Base-by-base conservation (phyloP, 495 filamentous ascomycete species). In the Aspergillus affinis region DNA sequence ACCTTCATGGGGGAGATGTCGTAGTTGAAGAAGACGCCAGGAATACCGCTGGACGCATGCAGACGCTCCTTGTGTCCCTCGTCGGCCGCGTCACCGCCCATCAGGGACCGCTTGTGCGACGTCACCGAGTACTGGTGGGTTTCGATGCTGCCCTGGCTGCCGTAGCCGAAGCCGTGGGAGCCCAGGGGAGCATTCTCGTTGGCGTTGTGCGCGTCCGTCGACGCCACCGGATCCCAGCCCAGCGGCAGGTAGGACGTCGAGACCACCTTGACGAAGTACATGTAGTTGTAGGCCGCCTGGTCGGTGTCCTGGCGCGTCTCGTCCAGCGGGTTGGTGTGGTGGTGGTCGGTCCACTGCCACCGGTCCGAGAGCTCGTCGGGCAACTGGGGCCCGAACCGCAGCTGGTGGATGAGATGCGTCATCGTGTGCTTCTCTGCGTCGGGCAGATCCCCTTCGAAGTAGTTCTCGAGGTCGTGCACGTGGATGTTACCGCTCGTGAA, bases 1-100 rank as follows among this genome's bases (percentile, higher is more conserved):
- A 99, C 95, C 76, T 98, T 99, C 95, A 99, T 98, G 29, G 94
- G 94, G 3, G 94, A 98, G 75, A 99, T 98, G 71, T 99, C 94
- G 67, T 98, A 98, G 62, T 90, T 94, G 79, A 98, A 97, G 81
- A 98, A 98, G 13, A 98, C 92, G 6, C 95, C 95, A 3, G 94
- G 94, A 67, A 98, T 98, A 55, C 94, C 94, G 54, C 90, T 92
- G 60, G 86, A 64, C 1, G 93, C 90, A 73, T 98, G 95, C 62
- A 96, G 73, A 6, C 92, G 84, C 77, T 96, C 93, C 69, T 91
- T 85, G 73, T 99, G 94, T 9, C 91, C 92, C 71, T 93, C 90
- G 21, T 86, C 83, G 2, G 86, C 78, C 68, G 94, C 94, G 55
- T 88, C 83, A 4, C 95, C 94, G 49, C 94, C 94, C 23, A 72